Base-by-base conservation (phyloP, 2,329 filamentous ascomycete species). In the Xylariaceae sp. region DNA sequence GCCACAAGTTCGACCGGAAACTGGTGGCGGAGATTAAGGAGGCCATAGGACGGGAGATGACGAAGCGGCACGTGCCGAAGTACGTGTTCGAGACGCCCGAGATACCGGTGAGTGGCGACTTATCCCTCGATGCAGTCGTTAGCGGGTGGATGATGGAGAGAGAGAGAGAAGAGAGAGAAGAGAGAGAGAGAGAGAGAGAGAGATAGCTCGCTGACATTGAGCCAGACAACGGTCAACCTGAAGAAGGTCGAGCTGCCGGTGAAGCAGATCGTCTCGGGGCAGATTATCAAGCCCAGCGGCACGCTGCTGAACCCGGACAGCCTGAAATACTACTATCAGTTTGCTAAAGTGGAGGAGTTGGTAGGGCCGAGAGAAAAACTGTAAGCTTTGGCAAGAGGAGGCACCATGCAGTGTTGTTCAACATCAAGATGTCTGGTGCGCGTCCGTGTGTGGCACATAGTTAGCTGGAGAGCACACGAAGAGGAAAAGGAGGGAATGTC, bases 201-300 rank as follows among this genome's bases (percentile, higher is more conserved):
- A 13, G 11, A 23, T 8, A 23, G 8, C 21, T 23, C 18, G 8
- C 4, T 23, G n/a, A 3, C 49, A 54, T 29, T 9, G 28, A 14
- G 12, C 18, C n/a, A 87, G 77, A 83, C 79, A 0, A 92, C 85
- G 0, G 77, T 92, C 42, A 92, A 90, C 52, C 59, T 85, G 31
- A 92, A 92, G 56, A 92, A 92, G 57, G 85, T 92, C 4, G 85
- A 92, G 55, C 49, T 92, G 33, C 84, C 84, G 0, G 81, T 92
- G 19, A 92, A 92, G 61, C 80, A 85, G 51, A 92, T 92, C 42
- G 79, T 92, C 1, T 86, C 75, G 0, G 85, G 85, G 0, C 76
- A 78, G 46, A 73, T 63, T 16, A 74, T 92, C 52, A 86, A 82
- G 58, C 74, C 83, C 0, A 85, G 80, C 31, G 83, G 83, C 2